These are phyloP conservation scores for Warburgia ugandensis DNA, from an alignment of 164 flowering plant genomes.

Conservation along the genomic window DNA sequence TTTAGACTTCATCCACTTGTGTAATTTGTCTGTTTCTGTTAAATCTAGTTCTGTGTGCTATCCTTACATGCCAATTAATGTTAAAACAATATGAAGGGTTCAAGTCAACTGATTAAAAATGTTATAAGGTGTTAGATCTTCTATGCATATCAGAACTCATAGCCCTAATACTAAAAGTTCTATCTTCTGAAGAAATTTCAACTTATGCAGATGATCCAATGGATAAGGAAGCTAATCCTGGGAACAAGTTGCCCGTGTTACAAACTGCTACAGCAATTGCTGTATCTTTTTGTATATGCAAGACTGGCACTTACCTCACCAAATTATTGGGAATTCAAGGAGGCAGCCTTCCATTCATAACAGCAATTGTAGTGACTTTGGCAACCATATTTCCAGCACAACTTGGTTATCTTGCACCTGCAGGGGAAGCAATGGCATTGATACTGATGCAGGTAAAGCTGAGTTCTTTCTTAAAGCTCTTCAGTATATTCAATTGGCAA, in stretches of 20 bases:
- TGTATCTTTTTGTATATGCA: constrained; percentile 62
- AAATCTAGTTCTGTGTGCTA: no score
- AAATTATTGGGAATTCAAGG: constrained; percentile 45
- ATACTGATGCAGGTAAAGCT: constrained; percentile 69
- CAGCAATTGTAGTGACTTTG: constrained; percentile 58
- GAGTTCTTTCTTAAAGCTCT: background rate
- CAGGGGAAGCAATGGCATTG: constrained; percentile 65
- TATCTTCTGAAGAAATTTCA: constrained; percentile 1
- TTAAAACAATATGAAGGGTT: no score
- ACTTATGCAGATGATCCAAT: constrained; percentile 34
- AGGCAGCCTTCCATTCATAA: constrained; percentile 56
- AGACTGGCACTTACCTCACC: constrained; percentile 31
- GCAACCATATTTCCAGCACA: constrained; percentile 57
- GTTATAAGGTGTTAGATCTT: no score
- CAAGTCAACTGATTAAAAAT: background rate
- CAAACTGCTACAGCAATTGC: constrained; percentile 71
- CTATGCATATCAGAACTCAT: no score
- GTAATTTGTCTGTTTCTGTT: no score
- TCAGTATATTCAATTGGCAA: background rate
- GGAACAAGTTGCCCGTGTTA: constrained; percentile 38
- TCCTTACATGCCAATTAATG: no score
- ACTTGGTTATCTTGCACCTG: constrained; percentile 60
- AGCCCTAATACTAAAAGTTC: background rate
- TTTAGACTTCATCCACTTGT: no score
- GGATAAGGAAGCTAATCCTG: constrained; percentile 20